Base-by-base conservation (phyloP, 2,329 filamentous ascomycete genomes). In the Stachybotrys chartarum region DNA sequence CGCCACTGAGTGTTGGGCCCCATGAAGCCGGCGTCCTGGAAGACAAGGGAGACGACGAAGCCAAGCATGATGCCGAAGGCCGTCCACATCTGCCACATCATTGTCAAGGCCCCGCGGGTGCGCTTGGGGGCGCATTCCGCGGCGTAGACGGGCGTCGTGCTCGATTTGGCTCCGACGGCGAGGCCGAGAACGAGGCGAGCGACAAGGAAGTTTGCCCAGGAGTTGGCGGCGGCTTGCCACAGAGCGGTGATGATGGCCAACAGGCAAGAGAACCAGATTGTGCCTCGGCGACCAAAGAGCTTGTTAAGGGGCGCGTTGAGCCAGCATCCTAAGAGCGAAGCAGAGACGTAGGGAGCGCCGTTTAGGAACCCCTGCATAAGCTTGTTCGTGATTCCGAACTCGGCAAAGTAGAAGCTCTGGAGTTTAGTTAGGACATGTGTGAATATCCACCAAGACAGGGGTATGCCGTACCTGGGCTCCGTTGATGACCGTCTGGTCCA, bases 101-200 rank as follows among this genome's bases (percentile, higher is more conserved):
- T 92, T 59, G 91, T 87, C 10, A 93, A 75, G 11, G 85, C 87
- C 60, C 87, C 86, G 60, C 87, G 81, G 53, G 90, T 84, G 6
- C 75, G 65, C 2, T 86, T 82, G 0, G 87, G 87, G 0, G 84
- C 79, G 50, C 82, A 87, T 66, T 91, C 88, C 1, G 88, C 87
- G 0, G 86, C 83, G 62, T 89, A 91, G 50, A 91, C 82, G 0
- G 88, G 88, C 0, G 85, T 81, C 1, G 78, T 83, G 6, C 78
- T 78, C 12, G 81, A 80, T 65, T 88, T 88, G 39, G 82, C 77
- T 7, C 85, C 86, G 59, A 88, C 85, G 1, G 83, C 86, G 47
- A 90, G 78, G 1, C 87, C 87, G 56, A 90, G 77, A 14, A 83
- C 73, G 60, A 89, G 83, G 24, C 87, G 80, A 50, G 82, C 82